Evolutionary conservation across 2,329 filamentous ascomycete genomes (phyloP), one percentile per base, ranked within the genome.

Genomic region (Sodiomyces alkalinus): DNA sequence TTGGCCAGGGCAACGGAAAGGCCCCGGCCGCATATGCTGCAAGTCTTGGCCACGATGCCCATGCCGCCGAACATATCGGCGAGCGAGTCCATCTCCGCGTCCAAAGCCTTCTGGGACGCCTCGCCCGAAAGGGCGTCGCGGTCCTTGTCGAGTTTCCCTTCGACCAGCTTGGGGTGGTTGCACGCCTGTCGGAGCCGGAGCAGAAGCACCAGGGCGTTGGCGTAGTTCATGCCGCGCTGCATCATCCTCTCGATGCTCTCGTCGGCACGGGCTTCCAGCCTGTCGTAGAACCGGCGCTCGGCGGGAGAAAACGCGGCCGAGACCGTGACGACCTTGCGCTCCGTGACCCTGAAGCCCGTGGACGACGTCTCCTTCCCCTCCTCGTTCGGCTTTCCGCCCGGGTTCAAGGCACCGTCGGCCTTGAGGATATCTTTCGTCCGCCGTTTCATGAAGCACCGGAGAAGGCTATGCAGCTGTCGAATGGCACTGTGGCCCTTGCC

Each of bases 401-500:
- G 76, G 34, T 80, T 80, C 12, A 92, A 58, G 1, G 81, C 82
- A 8, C 82, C 81, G 8, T 82, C 82, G 41, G 83, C 68, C 53
- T 90, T 93, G 35, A 98, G 58, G n/a, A 98, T 82, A 14, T 93
- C 85, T 53, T 98, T 98, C 7, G 86, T 96, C 22, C 90, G 74
- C n/a, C 90, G 76, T 59, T 96, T 93, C 90, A 98, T 98, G 56
- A 93, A 93, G 31, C 85, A 87, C 30, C 80, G 78, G 4, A 98
- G 60, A 35, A 92, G 74, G 32, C 79, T 74, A 40, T 93, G 85
- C 18, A 98, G 60, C 24, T 90, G 72, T 28, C 75, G 70, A 48
- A 98, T 92, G 11, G 90, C 87, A 33, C 96, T 68, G 30, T 86
- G 80, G 8, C 87, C 90, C 35, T 80, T 78, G 6, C 86, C 86